Base-by-base conservation (phyloP, 495 filamentous ascomycete genomes). In the Xylaria curta region DNA sequence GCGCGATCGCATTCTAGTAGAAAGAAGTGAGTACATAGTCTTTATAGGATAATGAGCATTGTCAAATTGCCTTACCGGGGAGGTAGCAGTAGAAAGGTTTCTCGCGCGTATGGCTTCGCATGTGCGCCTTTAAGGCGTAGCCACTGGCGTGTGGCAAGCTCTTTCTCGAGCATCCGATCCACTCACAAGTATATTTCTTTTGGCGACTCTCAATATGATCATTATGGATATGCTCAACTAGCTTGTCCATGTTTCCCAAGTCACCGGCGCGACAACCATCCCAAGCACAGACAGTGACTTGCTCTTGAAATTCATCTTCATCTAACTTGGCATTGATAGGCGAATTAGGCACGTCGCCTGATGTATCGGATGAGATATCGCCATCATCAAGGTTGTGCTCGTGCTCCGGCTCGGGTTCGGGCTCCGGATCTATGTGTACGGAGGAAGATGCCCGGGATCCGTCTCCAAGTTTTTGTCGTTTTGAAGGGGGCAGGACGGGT, bases 81-180 rank as follows among this genome's bases (percentile, higher is more conserved):
- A 99, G 81, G 17, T 91, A 91, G 81, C 96, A 99, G 81, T 97
- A 98, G 76, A 98, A 99, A 0, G 96, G 96, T 81, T 99, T 99
- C 84, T 99, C 97, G 79, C 94, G 89, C 1, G 96, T 99, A 82
- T 99, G 96, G 78, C 94, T 97, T 78, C 96, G 83, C 94, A 98
- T 98, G 81, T 99, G 96, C 31, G 97, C 96, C 78, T 94, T 92
- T 72, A 99, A 83, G 17, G 96, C 96, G 82, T 99, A 99, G 13
- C 93, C 97, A 76, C 93, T 97, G 6, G 95, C 95, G 82, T 99
- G 96, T 19, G 92, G 89, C 82, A 93, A 88, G 62, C 94, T 93
- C 83, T 97, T 97, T 61, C 94, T 84, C 67, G 83, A 85, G 78
- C 96, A 99, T 69, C 95, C 95, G 31, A 86, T 88, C 96, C 96